Percentiles rank a stretch among this genome's conserved stretches.
These are phyloP conservation scores for Hypoxylon sp. DNA, from an alignment of 2,329 filamentous ascomycete genomes.

Conservation along the genomic window DNA sequence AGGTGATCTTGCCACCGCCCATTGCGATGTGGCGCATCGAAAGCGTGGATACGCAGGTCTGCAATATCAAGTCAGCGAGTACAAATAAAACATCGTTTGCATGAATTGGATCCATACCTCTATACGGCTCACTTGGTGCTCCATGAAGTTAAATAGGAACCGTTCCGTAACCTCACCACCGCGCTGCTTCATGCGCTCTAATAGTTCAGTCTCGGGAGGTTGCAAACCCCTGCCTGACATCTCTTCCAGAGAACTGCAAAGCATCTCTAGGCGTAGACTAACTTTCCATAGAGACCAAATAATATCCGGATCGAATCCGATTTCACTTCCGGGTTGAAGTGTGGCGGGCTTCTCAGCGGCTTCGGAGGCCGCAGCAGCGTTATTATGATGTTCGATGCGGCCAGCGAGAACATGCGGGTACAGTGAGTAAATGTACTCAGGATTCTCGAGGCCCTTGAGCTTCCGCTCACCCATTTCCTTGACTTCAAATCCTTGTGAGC, in stretches of 20 bases:
- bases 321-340: conserved; percentile 74
- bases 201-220: conserved; percentile 84
- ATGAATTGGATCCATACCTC: conserved; percentile 74
- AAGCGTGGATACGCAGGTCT: conserved; percentile 87
- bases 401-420: conserved; percentile 91
- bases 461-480: conserved; percentile 97
- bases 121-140: conserved; percentile 95
- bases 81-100: not conserved
- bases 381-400: conserved; percentile 78
- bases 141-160: conserved; percentile 89
- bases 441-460: conserved; percentile 96
- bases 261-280: conserved; percentile 89
- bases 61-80: conserved; percentile 45
- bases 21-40: conserved; percentile 83
- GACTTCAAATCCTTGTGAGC: conserved; percentile 93
- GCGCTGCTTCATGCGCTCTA: conserved; percentile 76
- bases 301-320: conserved; percentile 83
- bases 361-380: conserved; percentile 57
- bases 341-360: conserved; percentile 71
- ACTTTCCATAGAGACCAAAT: conserved; percentile 94
- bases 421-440: conserved; percentile 94
- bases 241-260: conserved; percentile 90
- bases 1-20: conserved; percentile 73
- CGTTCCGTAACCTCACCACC: conserved; percentile 90
- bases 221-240: conserved; percentile 74